These are phyloP conservation scores for Polygonum maritimum DNA, from an alignment of 148 eudicot species.

Conservation along the genomic window DNA sequence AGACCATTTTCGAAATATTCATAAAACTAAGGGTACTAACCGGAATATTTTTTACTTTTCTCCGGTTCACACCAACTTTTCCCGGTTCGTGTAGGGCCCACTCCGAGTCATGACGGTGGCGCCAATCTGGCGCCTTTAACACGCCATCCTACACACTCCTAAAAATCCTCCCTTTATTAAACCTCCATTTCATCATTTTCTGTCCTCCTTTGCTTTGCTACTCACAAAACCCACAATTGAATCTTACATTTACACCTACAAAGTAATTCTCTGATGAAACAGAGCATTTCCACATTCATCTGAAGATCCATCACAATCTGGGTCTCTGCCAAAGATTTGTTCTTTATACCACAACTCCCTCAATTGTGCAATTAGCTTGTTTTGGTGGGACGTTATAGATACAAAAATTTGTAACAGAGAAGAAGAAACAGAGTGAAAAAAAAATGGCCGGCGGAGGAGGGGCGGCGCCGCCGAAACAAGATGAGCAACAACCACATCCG, in stretches of 20 bases:
- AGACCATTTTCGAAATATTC: no score
- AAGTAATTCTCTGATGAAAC: no score
- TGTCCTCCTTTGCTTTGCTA: background rate
- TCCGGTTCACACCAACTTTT: background rate
- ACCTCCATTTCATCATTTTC: background rate
- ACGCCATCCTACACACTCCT: background rate
- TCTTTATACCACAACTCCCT: no score
- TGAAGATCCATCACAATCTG: no score
- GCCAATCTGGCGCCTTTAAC: slow-evolving; percentile 9
- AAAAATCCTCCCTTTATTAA: background rate
- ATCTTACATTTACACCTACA: background rate
- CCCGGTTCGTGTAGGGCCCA: background rate
- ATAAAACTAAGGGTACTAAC: no score
- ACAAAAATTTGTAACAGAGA: no score
- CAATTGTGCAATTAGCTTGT: background rate
- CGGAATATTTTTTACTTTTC: background rate
- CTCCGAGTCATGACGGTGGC: background rate
- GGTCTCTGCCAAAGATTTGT: no score
- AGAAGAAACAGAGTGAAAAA: background rate
- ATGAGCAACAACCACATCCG: slow-evolving; percentile 63
- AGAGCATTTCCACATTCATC: no score
- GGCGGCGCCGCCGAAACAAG: slow-evolving; percentile 65
- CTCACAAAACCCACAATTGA: background rate
- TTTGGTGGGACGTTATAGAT: background rate
- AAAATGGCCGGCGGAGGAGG: slow-evolving; percentile 44